Percentiles rank a stretch among this genome's conserved stretches.
Evolutionary conservation across 768 basidiomycete species (phyloP).

Genomic region (Phlebiopsis gigantea): DNA sequence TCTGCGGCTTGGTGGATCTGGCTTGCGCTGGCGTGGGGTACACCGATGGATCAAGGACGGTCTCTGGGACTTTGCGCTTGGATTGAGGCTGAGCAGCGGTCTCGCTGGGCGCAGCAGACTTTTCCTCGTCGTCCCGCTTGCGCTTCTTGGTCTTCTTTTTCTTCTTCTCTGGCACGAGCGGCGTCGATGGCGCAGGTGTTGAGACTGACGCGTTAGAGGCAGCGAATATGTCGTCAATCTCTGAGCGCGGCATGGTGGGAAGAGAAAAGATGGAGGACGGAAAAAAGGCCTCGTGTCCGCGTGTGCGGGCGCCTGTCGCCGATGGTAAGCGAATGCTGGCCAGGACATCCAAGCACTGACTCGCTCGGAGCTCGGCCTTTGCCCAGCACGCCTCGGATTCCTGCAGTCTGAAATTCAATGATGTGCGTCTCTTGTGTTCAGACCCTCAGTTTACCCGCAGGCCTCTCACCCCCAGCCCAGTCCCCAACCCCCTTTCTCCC

Average conservation of each 20-base stretch:
- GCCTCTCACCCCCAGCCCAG: neutral
- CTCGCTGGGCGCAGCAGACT: slow-evolving; percentile 7
- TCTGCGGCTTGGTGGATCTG: slow-evolving; percentile 30
- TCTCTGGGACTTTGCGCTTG: slow-evolving; percentile 43
- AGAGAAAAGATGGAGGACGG: neutral
- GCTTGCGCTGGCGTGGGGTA: slow-evolving; percentile 17
- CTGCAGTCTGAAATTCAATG: slow-evolving; percentile 6
- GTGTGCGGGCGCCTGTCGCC: slow-evolving; percentile 11
- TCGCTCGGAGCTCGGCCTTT: slow-evolving; percentile 4
- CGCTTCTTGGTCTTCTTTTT: slow-evolving; percentile 43
- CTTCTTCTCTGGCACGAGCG: slow-evolving; percentile 12
- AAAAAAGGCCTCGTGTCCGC: neutral
- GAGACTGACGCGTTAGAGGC: slow-evolving; percentile 21
- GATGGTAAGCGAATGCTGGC: neutral
- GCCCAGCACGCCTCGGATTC: no score
- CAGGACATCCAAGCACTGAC: neutral
- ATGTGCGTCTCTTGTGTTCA: slow-evolving; percentile 13
- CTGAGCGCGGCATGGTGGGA: slow-evolving; percentile 46
- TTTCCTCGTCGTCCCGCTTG: slow-evolving; percentile 21
- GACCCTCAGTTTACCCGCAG: neutral
- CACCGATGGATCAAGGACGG: slow-evolving; percentile 60
- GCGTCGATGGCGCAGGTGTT: slow-evolving; percentile 25
- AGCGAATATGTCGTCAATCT: slow-evolving; percentile 86
- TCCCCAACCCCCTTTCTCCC: slow-evolving; percentile 2
- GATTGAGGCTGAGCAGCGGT: slow-evolving; percentile 16